Conservation (phyloP, 2,329 filamentous ascomycete genomes). For the Hymenoscyphus fructigenus region DNA sequence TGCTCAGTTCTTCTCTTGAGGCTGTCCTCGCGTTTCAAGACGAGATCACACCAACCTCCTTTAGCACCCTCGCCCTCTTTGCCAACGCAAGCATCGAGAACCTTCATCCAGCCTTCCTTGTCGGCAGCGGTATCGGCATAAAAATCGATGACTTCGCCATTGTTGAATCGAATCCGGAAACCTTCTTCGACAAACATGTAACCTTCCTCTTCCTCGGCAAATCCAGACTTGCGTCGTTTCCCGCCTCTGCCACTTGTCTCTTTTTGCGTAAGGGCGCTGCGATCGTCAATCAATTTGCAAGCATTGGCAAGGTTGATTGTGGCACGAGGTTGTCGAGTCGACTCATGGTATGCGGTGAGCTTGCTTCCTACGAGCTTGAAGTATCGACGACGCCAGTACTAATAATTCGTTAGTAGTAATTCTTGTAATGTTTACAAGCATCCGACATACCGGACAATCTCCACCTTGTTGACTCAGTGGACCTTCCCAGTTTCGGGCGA, state of each 20-base stretch:
- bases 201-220: constrained; percentile 96
- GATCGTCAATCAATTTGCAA: constrained; percentile 89
- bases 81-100: constrained; percentile 68
- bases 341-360: constrained; percentile 93
- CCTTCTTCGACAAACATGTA: constrained; percentile 99
- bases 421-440: neutral
- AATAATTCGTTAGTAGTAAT: constrained; percentile 40
- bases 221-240: constrained; percentile 85
- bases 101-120: constrained; percentile 94
- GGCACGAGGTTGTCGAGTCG: constrained; percentile 89
- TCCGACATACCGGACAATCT: constrained; percentile 82
- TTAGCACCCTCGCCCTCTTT: constrained; percentile 49
- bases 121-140: constrained; percentile 86
- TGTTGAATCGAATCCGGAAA: constrained; percentile 97
- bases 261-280: constrained; percentile 76
- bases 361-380: constrained; percentile 92
- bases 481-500: constrained; percentile 79
- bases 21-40: constrained; percentile 59
- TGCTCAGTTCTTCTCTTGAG: constrained; percentile 27
- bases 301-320: constrained; percentile 97
- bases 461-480: constrained; percentile 94
- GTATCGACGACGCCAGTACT: constrained; percentile 98
- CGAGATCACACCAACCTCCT: constrained; percentile 66
- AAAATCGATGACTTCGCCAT: constrained; percentile 84
- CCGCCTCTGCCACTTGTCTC: constrained; percentile 76